phyloP scores from a whole-genome alignment of 192 early-diverging fungal genomes.

The Coemansia sp. region DNA sequence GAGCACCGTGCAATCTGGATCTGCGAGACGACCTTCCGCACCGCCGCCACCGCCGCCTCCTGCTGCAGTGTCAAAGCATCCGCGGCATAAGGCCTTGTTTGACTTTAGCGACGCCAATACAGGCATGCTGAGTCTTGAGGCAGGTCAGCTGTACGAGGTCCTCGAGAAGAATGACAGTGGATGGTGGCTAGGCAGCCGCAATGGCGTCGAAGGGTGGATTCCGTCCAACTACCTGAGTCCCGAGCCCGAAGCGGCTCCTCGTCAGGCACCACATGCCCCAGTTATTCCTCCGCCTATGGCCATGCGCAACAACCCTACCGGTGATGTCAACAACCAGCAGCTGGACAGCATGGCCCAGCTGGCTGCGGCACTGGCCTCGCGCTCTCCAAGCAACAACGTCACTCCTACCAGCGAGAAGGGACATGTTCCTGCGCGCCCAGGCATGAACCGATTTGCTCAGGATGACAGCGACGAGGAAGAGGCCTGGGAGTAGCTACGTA shows the following conservation, averaged over 20 bases:
- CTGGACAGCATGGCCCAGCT: slow-evolving; percentile 45
- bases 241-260: slow-evolving; percentile 56
- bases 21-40: slow-evolving; percentile 19
- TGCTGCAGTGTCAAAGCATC: slow-evolving; percentile 49
- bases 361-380: slow-evolving; percentile 47
- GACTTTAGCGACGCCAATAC: slow-evolving; percentile 62
- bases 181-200: slow-evolving; percentile 57
- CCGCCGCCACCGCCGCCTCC: slow-evolving; percentile 64
- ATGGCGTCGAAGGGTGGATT: slow-evolving; percentile 70
- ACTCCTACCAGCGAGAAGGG: slow-evolving; percentile 12
- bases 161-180: slow-evolving; percentile 63
- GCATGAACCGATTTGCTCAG: slow-evolving; percentile 42
- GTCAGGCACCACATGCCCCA: slow-evolving; percentile 15
- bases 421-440: slow-evolving; percentile 36
- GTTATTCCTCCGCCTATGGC: slow-evolving; percentile 27
- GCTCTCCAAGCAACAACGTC: slow-evolving; percentile 26
- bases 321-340: slow-evolving; percentile 11
- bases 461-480: slow-evolving; percentile 53
- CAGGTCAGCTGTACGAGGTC: slow-evolving; percentile 69
- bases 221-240: slow-evolving; percentile 77
- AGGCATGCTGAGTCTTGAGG: slow-evolving; percentile 67
- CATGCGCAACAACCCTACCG: slow-evolving; percentile 24
- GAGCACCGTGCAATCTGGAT: not conserved
- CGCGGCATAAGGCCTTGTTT: slow-evolving; percentile 67
- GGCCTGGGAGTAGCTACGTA: slow-evolving; percentile 22